These are phyloP conservation scores for Mycena albidolilacea DNA, from an alignment of 768 basidiomycete species.

Conservation along the genomic window DNA sequence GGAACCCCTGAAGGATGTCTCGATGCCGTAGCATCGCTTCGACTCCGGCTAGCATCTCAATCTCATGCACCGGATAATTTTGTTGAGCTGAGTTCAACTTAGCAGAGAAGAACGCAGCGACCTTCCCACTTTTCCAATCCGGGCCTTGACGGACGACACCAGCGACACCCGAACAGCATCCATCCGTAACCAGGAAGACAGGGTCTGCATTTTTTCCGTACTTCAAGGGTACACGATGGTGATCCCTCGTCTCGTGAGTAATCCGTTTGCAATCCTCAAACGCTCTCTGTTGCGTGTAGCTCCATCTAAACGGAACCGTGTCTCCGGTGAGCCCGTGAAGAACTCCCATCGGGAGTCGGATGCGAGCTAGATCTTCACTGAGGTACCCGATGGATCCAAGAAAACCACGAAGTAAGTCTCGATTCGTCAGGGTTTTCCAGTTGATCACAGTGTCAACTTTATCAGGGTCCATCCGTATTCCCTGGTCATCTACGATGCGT, in stretches of 20 bases:
- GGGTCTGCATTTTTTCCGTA: not conserved
- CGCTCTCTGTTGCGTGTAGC: too few relatives aligned
- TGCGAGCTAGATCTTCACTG: too few relatives aligned
- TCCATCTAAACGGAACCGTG: too few relatives aligned
- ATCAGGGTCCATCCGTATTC: too few relatives aligned
- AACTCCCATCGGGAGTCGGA: too few relatives aligned
- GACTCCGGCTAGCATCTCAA: not conserved
- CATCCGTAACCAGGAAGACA: not conserved
- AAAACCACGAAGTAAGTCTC: too few relatives aligned
- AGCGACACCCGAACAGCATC: not conserved
- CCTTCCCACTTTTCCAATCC: not conserved
- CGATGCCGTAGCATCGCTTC: not conserved
- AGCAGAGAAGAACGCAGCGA: not conserved
- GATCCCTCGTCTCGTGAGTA: not conserved
- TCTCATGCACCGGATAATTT: not conserved
- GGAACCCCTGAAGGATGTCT: not conserved
- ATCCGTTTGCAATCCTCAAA: too few relatives aligned
- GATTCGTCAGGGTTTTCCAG: too few relatives aligned
- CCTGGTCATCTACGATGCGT: too few relatives aligned
- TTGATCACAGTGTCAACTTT: too few relatives aligned
- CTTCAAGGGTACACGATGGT: not conserved
- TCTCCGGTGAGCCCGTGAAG: not conserved
- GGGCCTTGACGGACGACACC: not conserved
- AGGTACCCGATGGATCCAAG: too few relatives aligned
- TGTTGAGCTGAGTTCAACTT: not conserved